Conservation (phyloP, 2,329 filamentous ascomycete genomes). For the Talaromyces piceae region DNA sequence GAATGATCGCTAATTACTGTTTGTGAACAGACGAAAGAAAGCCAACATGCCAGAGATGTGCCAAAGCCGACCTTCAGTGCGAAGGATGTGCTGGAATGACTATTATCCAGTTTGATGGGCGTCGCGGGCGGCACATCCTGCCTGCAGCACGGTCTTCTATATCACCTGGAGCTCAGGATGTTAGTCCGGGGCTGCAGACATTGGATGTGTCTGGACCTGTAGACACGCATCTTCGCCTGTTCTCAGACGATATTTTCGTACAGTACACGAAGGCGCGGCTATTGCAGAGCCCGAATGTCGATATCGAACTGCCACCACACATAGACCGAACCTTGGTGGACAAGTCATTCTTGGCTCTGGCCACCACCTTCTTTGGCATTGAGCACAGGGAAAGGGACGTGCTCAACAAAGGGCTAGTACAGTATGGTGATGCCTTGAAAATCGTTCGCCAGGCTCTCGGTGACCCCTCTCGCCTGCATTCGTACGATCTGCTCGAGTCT, state of each 20-base stretch:
- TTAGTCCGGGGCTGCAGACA: neutral
- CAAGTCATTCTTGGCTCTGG: slow-evolving; percentile 2
- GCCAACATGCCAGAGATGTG: slow-evolving; percentile 4
- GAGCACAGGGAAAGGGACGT: slow-evolving; percentile 6
- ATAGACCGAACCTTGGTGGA: neutral
- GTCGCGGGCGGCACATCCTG: neutral
- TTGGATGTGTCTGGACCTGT: no score
- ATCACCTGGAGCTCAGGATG: neutral
- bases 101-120: slow-evolving; percentile 8
- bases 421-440: slow-evolving; percentile 2
- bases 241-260: slow-evolving; percentile 3
- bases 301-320: neutral
- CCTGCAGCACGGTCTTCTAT: neutral
- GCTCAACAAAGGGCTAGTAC: neutral
- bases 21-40: slow-evolving; percentile 4
- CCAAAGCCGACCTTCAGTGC: slow-evolving; percentile 4
- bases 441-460: slow-evolving; percentile 3
- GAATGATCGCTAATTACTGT: neutral
- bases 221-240: neutral
- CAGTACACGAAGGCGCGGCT: slow-evolving; percentile 5
- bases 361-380: slow-evolving; percentile 7
- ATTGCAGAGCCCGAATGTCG: neutral
- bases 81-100: slow-evolving; percentile 4
- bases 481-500: slow-evolving; percentile 2
- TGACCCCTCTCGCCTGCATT: neutral